Percentiles rank a stretch among this genome's conserved stretches.
phyloP scores from a whole-genome alignment of 805 yeast genomes.

The Barnettozyma botsteinii region DNA sequence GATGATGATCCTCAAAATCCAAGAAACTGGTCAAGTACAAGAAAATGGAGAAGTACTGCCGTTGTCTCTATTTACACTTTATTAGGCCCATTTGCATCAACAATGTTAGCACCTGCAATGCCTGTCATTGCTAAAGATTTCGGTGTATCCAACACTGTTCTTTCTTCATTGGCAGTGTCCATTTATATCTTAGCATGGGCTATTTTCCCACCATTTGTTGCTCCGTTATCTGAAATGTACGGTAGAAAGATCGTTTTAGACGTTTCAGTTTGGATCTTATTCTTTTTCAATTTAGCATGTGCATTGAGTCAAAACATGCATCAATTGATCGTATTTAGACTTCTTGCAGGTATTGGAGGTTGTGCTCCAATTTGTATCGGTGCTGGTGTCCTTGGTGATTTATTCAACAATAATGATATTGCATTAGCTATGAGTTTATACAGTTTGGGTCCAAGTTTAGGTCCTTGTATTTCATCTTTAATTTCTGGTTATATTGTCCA shows the following conservation, averaged over 20 bases:
- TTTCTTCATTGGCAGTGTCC: conserved; percentile 45
- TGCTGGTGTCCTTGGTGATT: conserved; percentile 62
- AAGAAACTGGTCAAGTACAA: conserved; percentile 47
- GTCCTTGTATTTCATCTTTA: conserved; percentile 57
- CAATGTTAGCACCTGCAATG: conserved; percentile 58
- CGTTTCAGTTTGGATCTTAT: conserved; percentile 42
- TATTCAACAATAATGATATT: conserved; percentile 46
- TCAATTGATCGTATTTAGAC: conserved; percentile 52
- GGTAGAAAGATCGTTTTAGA: conserved; percentile 52
- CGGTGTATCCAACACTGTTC: conserved; percentile 33
- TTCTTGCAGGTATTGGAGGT: conserved; percentile 62
- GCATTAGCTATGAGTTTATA: conserved; percentile 52
- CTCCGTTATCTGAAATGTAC: conserved; percentile 55
- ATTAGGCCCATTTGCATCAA: conserved; percentile 56
- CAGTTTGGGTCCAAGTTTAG: conserved; percentile 44
- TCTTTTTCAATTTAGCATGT: conserved; percentile 51
- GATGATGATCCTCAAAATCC: conserved; percentile 57
- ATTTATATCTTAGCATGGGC: conserved; percentile 64
- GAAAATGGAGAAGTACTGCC: conserved; percentile 39
- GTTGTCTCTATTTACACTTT: conserved; percentile 51
- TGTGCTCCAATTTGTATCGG: conserved; percentile 65
- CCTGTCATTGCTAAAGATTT: conserved; percentile 40
- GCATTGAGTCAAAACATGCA: conserved; percentile 48
- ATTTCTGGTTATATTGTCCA: conserved; percentile 52
- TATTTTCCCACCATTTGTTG: conserved; percentile 51